Percentiles rank a stretch among this genome's conserved stretches.
Evolutionary conservation across 805 yeast genomes (phyloP).

Genomic region (Nakazawaea sp.): DNA sequence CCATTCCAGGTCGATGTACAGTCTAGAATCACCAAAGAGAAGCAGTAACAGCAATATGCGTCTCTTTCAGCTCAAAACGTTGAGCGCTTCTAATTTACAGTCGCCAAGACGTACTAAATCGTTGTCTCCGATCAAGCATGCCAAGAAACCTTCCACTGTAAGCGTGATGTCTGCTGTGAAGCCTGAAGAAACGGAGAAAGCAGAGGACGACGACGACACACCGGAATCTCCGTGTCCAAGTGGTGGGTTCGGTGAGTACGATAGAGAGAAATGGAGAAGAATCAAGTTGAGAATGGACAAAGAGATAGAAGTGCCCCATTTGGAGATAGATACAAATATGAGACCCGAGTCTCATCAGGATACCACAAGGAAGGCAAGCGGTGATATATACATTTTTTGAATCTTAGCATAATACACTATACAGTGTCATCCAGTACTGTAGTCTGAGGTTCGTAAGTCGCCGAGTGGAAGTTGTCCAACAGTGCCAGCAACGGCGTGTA

Average conservation of each 20-base stretch:
- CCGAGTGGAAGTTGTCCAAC: too few species aligned
- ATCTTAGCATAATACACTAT: too few species aligned
- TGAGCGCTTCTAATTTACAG: background rate
- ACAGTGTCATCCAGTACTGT: background rate
- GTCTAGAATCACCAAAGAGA: too few species aligned
- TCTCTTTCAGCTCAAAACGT: background rate
- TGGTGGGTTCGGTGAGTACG: constrained; percentile 57
- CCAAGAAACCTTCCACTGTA: background rate
- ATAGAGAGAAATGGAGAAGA: constrained; percentile 58
- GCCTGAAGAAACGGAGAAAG: background rate
- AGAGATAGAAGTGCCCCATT: background rate
- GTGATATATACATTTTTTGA: constrained; percentile 1
- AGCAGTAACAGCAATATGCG: too few species aligned
- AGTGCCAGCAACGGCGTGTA: too few species aligned
- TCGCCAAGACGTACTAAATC: constrained; percentile 6
- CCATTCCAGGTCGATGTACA: constrained; percentile 4
- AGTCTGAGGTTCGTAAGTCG: background rate
- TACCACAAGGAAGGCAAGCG: constrained; percentile 1
- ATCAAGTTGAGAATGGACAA: constrained; percentile 24
- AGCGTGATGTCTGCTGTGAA: background rate
- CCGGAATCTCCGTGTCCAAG: constrained; percentile 41
- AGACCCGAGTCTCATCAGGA: background rate
- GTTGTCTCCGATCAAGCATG: constrained; percentile 7
- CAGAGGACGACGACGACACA: constrained; percentile 8
- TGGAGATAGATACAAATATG: background rate